phyloP scores from a whole-genome alignment of 345 rosid genomes.

The Populus davidiana region DNA sequence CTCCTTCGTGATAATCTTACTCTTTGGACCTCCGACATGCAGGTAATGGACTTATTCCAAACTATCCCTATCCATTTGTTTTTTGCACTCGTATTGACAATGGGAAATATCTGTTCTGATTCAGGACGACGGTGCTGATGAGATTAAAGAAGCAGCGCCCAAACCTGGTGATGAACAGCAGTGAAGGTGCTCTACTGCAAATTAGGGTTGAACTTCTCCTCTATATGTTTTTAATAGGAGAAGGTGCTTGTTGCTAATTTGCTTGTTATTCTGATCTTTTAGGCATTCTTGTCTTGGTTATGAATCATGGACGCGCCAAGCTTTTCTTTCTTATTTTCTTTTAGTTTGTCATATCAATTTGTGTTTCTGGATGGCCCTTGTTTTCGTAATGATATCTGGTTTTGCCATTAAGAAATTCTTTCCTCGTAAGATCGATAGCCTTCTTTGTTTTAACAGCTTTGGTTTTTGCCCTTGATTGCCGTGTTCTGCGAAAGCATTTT shows the following conservation, averaged over 20 bases:
- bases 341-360: constrained; percentile 16
- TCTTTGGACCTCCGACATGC: constrained; percentile 95
- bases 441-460: background rate
- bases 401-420: background rate
- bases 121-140: constrained; percentile 85
- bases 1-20: constrained; percentile 97
- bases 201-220: constrained; percentile 48
- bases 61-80: too few species aligned
- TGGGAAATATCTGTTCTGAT: background rate
- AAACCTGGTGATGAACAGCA: constrained; percentile 57
- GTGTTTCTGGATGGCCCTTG: constrained; percentile 22
- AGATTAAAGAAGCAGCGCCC: constrained; percentile 76
- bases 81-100: too few species aligned
- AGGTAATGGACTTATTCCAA: constrained; percentile 42
- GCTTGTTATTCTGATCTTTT: constrained; percentile 23
- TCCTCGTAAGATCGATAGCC: background rate
- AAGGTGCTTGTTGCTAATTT: constrained; percentile 48
- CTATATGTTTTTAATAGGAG: constrained; percentile 59
- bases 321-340: background rate
- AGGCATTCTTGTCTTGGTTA: constrained; percentile 47
- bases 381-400: constrained; percentile 21
- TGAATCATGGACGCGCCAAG: constrained; percentile 35
- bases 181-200: constrained; percentile 32
- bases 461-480: background rate
- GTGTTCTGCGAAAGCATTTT: background rate